These are phyloP conservation scores for Suaeda aralocaspica DNA, from an alignment of 148 eudicot species.

Conservation along the genomic window DNA sequence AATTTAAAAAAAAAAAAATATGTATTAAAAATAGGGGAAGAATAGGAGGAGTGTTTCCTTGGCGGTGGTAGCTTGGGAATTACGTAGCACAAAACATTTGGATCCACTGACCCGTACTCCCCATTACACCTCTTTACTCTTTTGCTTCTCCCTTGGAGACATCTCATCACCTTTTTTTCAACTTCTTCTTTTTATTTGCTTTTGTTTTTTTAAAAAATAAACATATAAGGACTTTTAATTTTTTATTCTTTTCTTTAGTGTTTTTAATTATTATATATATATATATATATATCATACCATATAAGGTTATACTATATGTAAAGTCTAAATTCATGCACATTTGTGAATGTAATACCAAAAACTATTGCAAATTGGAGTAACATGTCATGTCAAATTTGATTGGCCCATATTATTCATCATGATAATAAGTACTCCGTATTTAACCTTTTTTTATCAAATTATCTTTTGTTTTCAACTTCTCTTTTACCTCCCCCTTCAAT, in stretches of 20 bases:
- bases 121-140: slow-evolving; percentile 23
- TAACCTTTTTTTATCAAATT: too few species aligned
- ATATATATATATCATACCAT: too few species aligned
- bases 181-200: background rate
- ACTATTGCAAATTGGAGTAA: slow-evolving; percentile 14
- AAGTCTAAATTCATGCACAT: slow-evolving; percentile 22
- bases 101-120: slow-evolving; percentile 25
- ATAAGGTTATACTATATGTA: too few species aligned
- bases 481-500: too few species aligned
- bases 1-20: background rate
- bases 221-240: too few species aligned
- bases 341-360: slow-evolving; percentile 5
- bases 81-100: slow-evolving; percentile 24
- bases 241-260: too few species aligned
- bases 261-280: too few species aligned
- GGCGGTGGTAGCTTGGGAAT: slow-evolving; percentile 39
- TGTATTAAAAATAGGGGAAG: background rate
- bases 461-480: too few species aligned
- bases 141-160: slow-evolving; percentile 27
- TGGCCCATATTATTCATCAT: slow-evolving; percentile 24
- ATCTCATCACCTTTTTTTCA: slow-evolving; percentile 9
- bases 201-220: background rate
- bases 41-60: slow-evolving; percentile 23
- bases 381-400: slow-evolving; percentile 26
- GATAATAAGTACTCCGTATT: too few species aligned